Base-by-base conservation (phyloP, 1,139 yeast species). In the Candida dubliniensis region DNA sequence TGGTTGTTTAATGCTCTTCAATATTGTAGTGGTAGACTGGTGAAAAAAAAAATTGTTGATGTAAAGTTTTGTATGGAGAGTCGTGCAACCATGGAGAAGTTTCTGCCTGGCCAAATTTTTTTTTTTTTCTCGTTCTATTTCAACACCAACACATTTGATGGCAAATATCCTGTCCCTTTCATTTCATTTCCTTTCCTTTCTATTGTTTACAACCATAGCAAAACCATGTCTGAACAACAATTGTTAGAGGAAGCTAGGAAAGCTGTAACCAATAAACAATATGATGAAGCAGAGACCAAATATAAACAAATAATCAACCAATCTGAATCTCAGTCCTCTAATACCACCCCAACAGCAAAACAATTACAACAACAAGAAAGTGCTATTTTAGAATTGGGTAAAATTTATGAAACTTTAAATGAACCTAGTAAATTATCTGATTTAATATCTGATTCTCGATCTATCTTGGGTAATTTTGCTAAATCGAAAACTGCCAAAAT, bases 401-500 rank as follows among this genome's bases (percentile, higher is more conserved):
- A 75, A 46, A 57, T 85, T 14, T 85, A 82, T 59, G 75, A 76
- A 48, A 55, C 57, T 0, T 64, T 67, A 30, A 55, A 69, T 9
- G 72, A 80, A 42, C 70, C 76, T 18, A 69, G 65, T 5, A 77
- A 82, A 54, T 74, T 93, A 43, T 71, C 77, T 13, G 69, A 68
- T 34, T 79, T 93, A 58, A 80, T 93, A 39, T 73, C 80, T n/a
- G 76, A 81, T 38, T 84, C 96, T 0, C 79, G 95, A 52, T 70
- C 69, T 7, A 78, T 85, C 14, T 82, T 91, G 72, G 79, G 81
- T 9, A 74, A 79, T 44, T 83, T 89, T 61, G 96, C 99, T 41
- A 93, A 93, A 69, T 87, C 96, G 25, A 93, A 93, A 66, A 87
- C 96, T 8, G 96, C 98, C 34, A 93, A 91, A 63, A 87, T 93